Evolutionary conservation across 495 filamentous ascomycete genomes (phyloP), one percentile per base, ranked within the genome.

Genomic region (Hyaloscypha bicolor): DNA sequence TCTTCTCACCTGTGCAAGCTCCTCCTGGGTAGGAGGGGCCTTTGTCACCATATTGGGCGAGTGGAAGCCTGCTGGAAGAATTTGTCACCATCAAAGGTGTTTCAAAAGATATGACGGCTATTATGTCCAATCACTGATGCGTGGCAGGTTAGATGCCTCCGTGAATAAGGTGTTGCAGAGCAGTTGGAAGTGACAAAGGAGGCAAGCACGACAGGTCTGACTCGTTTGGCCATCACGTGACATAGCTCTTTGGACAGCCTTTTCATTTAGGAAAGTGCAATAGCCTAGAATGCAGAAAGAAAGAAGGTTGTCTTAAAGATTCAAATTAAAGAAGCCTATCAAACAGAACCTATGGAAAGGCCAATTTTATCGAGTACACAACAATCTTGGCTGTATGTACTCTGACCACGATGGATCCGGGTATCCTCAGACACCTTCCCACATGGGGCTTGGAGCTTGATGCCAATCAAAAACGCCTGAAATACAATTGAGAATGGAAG

Each of bases 391-490:
- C 64, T 21, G 62, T 61, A 33, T 66, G 31, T 70, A 66, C 68
- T 63, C 42, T 52, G 59, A 67, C 65, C 25, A 58, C 32, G 31
- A 19, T 62, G n/a, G 55, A 64, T 69, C 62, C 55, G 64, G 68
- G 68, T 66, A 67, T 70, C 63, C 48, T 60, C 11, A 48, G 59
- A 61, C 21, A 61, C 59, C 59, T 61, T 6, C n/a, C n/a, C n/a
- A 33, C 42, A 52, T 55, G 63, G 62, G 53, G 48, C 62, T 59
- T 63, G 63, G 62, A 70, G 30, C 64, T 42, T 59, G 35, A 69
- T 45, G 65, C 68, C 66, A 48, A 60, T 56, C 22, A 63, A 60
- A 32, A 66, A 66, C 66, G 70, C 70, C 66, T 39, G 37, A 63
- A 63, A 39, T 37, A 39, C 37, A 66, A 66, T 55, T 45, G 65